These are phyloP conservation scores for Daldinia childiae DNA, from an alignment of 495 filamentous ascomycete species.

Conservation along the genomic window DNA sequence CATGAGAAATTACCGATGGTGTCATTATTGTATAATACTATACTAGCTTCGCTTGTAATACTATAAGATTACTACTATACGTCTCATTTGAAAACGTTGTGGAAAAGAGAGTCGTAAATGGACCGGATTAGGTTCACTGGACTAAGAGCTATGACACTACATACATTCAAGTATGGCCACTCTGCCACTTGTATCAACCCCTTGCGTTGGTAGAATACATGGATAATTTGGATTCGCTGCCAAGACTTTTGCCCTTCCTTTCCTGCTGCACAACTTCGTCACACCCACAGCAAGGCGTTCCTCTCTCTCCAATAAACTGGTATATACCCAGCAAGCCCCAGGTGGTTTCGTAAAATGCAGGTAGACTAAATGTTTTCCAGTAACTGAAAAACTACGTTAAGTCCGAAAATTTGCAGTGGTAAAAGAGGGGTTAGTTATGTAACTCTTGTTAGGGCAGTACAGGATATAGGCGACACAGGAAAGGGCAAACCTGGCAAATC, in stretches of 20 bases:
- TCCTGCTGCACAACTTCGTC: constrained; percentile 12
- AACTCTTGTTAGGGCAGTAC: constrained; percentile 22
- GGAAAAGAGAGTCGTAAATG: background rate
- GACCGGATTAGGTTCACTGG: background rate
- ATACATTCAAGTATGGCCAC: too few species aligned
- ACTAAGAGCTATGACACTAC: too few species aligned
- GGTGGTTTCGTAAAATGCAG: too few species aligned
- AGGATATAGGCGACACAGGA: background rate
- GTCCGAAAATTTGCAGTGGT: background rate
- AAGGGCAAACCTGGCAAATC: background rate
- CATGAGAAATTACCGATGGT: background rate
- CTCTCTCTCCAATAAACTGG: background rate
- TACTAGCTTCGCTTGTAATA: too few species aligned
- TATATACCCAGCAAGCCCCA: too few species aligned
- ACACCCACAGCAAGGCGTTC: background rate
- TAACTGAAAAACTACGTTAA: background rate
- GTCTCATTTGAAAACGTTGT: constrained; percentile 6
- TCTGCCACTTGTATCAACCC: constrained; percentile 5
- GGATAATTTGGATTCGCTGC: constrained; percentile 9
- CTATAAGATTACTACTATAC: constrained; percentile 3
- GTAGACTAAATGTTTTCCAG: background rate
- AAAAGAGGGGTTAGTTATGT: constrained; percentile 8
- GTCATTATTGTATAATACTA: background rate
- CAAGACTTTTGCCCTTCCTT: constrained; percentile 5
- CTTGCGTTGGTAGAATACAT: constrained; percentile 10